These are phyloP conservation scores for Rubia tinctorum DNA, from an alignment of 305 asterid species.

Conservation along the genomic window DNA sequence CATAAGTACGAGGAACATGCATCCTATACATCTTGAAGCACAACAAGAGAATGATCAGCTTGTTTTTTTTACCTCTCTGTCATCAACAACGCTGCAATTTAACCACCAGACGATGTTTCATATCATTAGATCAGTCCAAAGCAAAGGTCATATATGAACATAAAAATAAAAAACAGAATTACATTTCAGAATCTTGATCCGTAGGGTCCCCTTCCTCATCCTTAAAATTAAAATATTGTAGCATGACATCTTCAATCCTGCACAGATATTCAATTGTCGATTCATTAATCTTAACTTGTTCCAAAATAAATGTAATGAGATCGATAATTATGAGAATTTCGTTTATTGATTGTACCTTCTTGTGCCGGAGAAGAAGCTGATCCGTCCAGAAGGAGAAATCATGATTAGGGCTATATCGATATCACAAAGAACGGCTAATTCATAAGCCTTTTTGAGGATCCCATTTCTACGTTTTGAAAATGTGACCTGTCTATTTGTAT, in stretches of 20 bases:
- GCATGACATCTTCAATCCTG: slow-evolving; percentile 28
- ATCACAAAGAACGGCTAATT: slow-evolving; percentile 26
- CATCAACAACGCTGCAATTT: slow-evolving; percentile 20
- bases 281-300: neutral
- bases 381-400: slow-evolving; percentile 26
- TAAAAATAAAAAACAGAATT: neutral
- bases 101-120: neutral
- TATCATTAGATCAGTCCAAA: slow-evolving; percentile 34
- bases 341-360: slow-evolving; percentile 6
- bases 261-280: neutral
- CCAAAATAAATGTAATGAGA: too few species aligned
- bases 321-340: neutral
- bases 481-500: slow-evolving; percentile 30
- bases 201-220: slow-evolving; percentile 23
- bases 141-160: slow-evolving; percentile 13
- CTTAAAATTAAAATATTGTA: slow-evolving; percentile 15
- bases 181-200: slow-evolving; percentile 25
- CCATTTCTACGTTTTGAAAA: slow-evolving; percentile 36
- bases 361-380: slow-evolving; percentile 23
- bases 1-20: neutral
- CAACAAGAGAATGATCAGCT: neutral
- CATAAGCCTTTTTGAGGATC: slow-evolving; percentile 31
- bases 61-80: slow-evolving; percentile 17
- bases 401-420: slow-evolving; percentile 27
- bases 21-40: neutral